Evolutionary conservation across 306 rosid genomes (phyloP).

Genomic region (Dryas alaskensis): DNA sequence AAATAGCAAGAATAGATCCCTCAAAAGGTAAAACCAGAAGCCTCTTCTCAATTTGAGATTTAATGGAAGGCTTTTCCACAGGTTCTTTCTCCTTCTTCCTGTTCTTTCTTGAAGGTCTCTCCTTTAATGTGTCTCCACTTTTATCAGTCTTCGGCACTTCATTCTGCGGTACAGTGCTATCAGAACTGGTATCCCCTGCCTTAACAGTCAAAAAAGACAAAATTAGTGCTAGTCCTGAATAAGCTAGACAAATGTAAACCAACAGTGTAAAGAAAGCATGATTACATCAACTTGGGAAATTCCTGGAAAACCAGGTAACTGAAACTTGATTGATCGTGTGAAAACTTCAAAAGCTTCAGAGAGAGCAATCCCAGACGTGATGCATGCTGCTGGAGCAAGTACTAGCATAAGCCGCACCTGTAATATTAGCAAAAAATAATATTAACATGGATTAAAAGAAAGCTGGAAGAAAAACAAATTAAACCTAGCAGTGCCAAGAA

Average conservation of each 20-base stretch:
- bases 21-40: slow-evolving; percentile 91
- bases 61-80: slow-evolving; percentile 69
- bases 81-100: slow-evolving; percentile 82
- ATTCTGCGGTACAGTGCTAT: slow-evolving; percentile 39
- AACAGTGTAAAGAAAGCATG: slow-evolving; percentile 20
- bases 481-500: slow-evolving; percentile 13
- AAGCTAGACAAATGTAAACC: slow-evolving; percentile 23
- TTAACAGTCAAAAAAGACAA: slow-evolving; percentile 39
- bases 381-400: slow-evolving; percentile 98
- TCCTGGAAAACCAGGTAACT: slow-evolving; percentile 56
- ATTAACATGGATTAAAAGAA: slow-evolving; percentile 20
- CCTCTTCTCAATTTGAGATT: slow-evolving; percentile 62
- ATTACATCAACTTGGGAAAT: slow-evolving; percentile 52
- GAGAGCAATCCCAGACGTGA: slow-evolving; percentile 95
- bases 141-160: slow-evolving; percentile 64
- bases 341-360: slow-evolving; percentile 95
- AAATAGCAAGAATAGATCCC: slow-evolving; percentile 71
- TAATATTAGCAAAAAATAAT: slow-evolving; percentile 27
- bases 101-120: slow-evolving; percentile 69
- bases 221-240: slow-evolving; percentile 20
- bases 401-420: slow-evolving; percentile 99
- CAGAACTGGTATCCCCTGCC: slow-evolving; percentile 62
- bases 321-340: slow-evolving; percentile 87
- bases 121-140: slow-evolving; percentile 64
- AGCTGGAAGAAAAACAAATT: slow-evolving; percentile 14